A percentile compares a stretch with the other conserved stretches of the same genome.
Conservation (phyloP, 106 monocot genomes). For the Alisma plantagoaquatica region DNA sequence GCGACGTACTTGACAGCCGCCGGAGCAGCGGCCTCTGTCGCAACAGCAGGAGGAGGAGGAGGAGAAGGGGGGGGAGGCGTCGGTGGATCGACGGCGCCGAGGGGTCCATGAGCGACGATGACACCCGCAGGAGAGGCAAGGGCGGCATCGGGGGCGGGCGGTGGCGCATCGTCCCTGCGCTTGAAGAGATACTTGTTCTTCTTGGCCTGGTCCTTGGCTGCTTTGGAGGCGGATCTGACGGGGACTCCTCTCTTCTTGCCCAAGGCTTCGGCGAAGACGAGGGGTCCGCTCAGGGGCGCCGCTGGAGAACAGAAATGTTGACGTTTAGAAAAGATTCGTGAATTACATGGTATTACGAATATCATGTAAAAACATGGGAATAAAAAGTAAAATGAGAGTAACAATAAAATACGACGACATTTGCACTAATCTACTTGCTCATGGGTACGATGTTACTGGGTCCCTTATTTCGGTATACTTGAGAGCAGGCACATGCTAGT, state of each 20-base stretch:
- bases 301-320: constrained; percentile 11
- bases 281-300: constrained; percentile 27
- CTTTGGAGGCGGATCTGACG: neutral
- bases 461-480: too few relatives aligned
- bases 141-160: neutral
- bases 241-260: constrained; percentile 3
- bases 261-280: constrained; percentile 24
- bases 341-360: too few relatives aligned
- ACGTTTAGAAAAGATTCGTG: too few relatives aligned
- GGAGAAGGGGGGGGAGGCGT: neutral
- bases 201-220: constrained; percentile 15
- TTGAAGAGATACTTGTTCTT: constrained; percentile 67
- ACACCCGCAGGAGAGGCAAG: constrained; percentile 1
- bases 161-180: constrained; percentile 33
- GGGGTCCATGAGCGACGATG: neutral
- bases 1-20: neutral
- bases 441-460: too few relatives aligned
- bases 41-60: too few relatives aligned
- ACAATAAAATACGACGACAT: neutral
- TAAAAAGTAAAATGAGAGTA: neutral
- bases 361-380: too few relatives aligned
- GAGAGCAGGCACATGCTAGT: too few relatives aligned
- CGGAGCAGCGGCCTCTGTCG: neutral
- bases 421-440: neutral
- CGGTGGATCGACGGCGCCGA: neutral